Evolutionary conservation across 768 basidiomycete species (phyloP).

Genomic region (Suillus brevipes): DNA sequence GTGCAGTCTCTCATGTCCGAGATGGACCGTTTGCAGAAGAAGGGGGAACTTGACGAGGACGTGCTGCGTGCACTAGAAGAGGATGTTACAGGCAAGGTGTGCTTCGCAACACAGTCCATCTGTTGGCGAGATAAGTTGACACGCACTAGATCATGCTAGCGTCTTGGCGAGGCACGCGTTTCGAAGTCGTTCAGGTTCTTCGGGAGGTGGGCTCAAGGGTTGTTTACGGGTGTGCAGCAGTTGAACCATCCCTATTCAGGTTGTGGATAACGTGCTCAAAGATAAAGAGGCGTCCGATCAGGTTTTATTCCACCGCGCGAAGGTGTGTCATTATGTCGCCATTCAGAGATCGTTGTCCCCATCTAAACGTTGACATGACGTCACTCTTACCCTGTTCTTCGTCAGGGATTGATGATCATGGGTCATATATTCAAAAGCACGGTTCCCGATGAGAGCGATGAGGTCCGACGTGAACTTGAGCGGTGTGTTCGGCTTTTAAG

Average conservation of each 20-base stretch:
- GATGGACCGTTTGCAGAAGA: slow-evolving; percentile 87
- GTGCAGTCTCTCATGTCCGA: slow-evolving; percentile 50
- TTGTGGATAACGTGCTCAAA: slow-evolving; percentile 83
- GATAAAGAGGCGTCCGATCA: slow-evolving; percentile 73
- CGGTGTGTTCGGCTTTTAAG: slow-evolving; percentile 48
- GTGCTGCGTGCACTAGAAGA: slow-evolving; percentile 83
- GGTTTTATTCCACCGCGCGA: slow-evolving; percentile 79
- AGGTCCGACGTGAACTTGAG: slow-evolving; percentile 93
- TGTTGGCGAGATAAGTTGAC: neutral
- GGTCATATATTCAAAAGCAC: slow-evolving; percentile 89
- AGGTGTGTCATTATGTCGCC: slow-evolving; percentile 44
- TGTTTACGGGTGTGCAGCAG: slow-evolving; percentile 9
- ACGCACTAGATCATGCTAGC: slow-evolving; percentile 79
- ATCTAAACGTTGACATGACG: slow-evolving; percentile 2
- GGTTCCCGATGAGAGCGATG: slow-evolving; percentile 86
- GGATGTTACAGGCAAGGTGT: slow-evolving; percentile 86
- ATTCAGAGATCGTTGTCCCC: neutral
- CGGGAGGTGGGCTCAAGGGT: slow-evolving; percentile 50
- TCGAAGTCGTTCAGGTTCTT: slow-evolving; percentile 91
- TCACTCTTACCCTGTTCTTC: neutral
- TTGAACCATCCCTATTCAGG: slow-evolving; percentile 37
- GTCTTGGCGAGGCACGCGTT: slow-evolving; percentile 95
- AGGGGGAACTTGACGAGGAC: slow-evolving; percentile 87
- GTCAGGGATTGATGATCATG: slow-evolving; percentile 79
- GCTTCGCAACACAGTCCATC: neutral